Evolutionary conservation across 257 asterid species (phyloP).

Genomic region (Primulina eburnea): DNA sequence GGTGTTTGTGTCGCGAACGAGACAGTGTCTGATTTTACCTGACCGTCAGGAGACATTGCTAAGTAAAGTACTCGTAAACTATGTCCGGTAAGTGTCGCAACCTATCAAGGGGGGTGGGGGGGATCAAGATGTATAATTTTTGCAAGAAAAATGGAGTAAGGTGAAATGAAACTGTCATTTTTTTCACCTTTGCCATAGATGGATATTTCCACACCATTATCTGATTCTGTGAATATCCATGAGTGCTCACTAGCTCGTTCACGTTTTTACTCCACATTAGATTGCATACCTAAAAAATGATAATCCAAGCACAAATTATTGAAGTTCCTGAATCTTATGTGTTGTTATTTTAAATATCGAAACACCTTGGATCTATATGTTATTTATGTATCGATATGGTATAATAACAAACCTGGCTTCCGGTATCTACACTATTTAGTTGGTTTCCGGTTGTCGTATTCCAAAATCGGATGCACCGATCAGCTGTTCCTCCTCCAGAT

Average conservation of each 20-base stretch:
- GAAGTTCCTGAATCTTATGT: no score
- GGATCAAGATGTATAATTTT: background rate
- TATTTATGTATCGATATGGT: background rate
- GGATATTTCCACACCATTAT: conserved; percentile 99
- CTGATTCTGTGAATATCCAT: conserved; percentile 96
- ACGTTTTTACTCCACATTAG: conserved; percentile 96
- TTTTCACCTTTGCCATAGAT: conserved; percentile 69
- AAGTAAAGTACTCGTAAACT: conserved; percentile 83
- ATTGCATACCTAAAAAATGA: conserved; percentile 67
- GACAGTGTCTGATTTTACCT: conserved; percentile 43
- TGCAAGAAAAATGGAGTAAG: background rate
- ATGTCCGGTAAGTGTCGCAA: conserved; percentile 92
- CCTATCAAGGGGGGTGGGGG: conserved; percentile 35
- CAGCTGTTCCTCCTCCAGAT: conserved; percentile 99
- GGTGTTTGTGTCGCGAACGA: background rate
- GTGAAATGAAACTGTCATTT: background rate
- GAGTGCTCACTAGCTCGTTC: conserved; percentile 95
- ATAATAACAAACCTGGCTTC: conserved; percentile 71
- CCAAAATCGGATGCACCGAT: conserved; percentile 98
- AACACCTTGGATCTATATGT: no score
- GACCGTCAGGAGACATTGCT: conserved; percentile 98
- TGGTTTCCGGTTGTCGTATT: conserved; percentile 84
- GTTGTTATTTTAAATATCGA: no score
- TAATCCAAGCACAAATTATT: background rate
- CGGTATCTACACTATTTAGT: conserved; percentile 72